A percentile compares a stretch with the other conserved stretches of the same genome.
phyloP scores from a whole-genome alignment of 257 asterid genomes.

The Jacaranda mimosifolia region DNA sequence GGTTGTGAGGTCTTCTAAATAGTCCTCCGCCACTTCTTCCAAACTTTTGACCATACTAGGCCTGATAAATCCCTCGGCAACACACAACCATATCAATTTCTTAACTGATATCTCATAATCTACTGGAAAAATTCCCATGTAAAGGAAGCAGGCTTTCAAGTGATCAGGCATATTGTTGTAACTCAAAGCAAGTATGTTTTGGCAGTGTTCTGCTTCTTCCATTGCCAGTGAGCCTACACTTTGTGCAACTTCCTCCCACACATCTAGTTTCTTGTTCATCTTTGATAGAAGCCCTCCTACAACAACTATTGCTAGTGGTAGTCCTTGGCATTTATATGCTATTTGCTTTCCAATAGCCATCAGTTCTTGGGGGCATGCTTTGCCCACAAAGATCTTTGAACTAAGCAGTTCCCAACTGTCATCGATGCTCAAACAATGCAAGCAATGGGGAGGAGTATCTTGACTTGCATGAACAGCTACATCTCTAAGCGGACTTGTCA shows the following conservation, averaged over 20 bases:
- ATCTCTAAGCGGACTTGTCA: slow-evolving; percentile 32
- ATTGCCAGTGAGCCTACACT: too few relatives aligned
- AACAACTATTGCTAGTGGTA: too few relatives aligned
- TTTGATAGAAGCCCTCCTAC: too few relatives aligned
- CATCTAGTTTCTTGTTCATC: too few relatives aligned
- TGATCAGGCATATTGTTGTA: slow-evolving; percentile 36
- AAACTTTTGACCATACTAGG: slow-evolving; percentile 12
- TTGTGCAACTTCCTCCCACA: too few relatives aligned
- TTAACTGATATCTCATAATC: slow-evolving; percentile 27
- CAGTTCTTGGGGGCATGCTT: too few relatives aligned
- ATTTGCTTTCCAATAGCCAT: too few relatives aligned
- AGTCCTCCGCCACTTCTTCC: slow-evolving; percentile 41
- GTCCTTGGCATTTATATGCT: too few relatives aligned
- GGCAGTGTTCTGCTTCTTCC: too few relatives aligned
- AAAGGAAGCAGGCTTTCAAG: slow-evolving; percentile 38
- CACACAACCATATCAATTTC: slow-evolving; percentile 37
- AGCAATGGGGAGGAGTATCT: background rate
- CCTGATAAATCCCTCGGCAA: slow-evolving; percentile 40
- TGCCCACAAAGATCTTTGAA: slow-evolving; percentile 24
- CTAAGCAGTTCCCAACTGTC: slow-evolving; percentile 42
- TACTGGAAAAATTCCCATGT: slow-evolving; percentile 39
- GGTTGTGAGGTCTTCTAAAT: slow-evolving; percentile 36
- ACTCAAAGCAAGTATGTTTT: slow-evolving; percentile 39
- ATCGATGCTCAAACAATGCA: slow-evolving; percentile 9
- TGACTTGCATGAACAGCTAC: slow-evolving; percentile 28